Conservation (phyloP, 2,329 filamentous ascomycete genomes). For the Epichloe aotearoae region DNA sequence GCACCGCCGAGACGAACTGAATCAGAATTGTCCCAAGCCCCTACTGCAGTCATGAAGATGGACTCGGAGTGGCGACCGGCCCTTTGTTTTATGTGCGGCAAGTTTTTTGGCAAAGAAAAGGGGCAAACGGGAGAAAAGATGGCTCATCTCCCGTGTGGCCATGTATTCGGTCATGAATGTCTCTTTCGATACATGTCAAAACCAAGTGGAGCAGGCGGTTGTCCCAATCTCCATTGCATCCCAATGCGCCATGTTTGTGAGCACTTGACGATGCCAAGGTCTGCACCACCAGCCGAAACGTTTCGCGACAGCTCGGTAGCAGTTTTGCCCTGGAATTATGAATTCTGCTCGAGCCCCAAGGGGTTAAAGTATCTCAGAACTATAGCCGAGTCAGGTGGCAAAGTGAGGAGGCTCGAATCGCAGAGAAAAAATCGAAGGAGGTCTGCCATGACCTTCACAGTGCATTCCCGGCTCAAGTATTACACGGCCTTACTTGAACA, state of each 20-base stretch:
- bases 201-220: not conserved
- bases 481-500: not conserved
- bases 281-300: not conserved
- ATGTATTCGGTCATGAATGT: conserved; percentile 13
- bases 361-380: not conserved
- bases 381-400: not conserved
- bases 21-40: not conserved
- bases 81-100: conserved; percentile 5
- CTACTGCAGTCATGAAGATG: not conserved
- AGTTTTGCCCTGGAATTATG: conserved; percentile 9
- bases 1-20: not conserved
- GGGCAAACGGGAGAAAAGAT: conserved; percentile 5
- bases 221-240: conserved; percentile 7
- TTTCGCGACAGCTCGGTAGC: not conserved
- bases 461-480: not conserved
- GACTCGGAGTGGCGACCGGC: not conserved
- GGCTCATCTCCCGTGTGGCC: conserved; percentile 15
- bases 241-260: conserved; percentile 11
- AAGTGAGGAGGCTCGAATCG: conserved; percentile 1
- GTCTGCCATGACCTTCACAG: not conserved
- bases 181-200: conserved; percentile 6
- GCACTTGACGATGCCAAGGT: conserved; percentile 6
- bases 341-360: conserved; percentile 8
- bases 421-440: not conserved
- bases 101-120: not conserved